Percentiles rank a stretch among this genome's conserved stretches.
These are phyloP conservation scores for Sordariomycetes sp. DNA, from an alignment of 2,329 filamentous ascomycete genomes.

Conservation along the genomic window DNA sequence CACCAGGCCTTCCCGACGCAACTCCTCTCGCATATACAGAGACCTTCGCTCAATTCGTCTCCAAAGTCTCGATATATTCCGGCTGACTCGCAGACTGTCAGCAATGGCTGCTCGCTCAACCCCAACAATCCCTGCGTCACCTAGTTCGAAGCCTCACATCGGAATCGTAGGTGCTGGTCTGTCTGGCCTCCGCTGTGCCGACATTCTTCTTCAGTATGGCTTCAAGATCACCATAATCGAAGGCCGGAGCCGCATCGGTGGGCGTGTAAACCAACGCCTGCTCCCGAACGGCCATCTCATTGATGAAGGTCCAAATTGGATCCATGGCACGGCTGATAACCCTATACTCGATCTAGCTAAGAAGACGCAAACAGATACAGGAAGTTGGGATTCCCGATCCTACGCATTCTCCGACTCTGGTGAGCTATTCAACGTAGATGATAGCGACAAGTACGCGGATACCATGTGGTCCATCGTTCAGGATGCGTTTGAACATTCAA, in stretches of 20 bases:
- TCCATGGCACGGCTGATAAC: slow-evolving; percentile 64
- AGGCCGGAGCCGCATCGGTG: slow-evolving; percentile 57
- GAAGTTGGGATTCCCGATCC: slow-evolving; percentile 40
- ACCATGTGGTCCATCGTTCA: slow-evolving; percentile 61
- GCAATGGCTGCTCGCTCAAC: slow-evolving; percentile 19
- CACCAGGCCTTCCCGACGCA: slow-evolving; percentile 31
- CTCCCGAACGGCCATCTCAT: slow-evolving; percentile 38
- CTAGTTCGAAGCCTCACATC: slow-evolving; percentile 35
- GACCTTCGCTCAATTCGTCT: slow-evolving; percentile 34
- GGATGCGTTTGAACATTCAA: slow-evolving; percentile 58
- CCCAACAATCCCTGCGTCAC: slow-evolving; percentile 20
- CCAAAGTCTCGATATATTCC: slow-evolving; percentile 21
- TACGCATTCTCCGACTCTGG: slow-evolving; percentile 50
- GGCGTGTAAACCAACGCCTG: slow-evolving; percentile 46
- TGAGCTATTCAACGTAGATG: slow-evolving; percentile 31
- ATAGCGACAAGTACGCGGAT: slow-evolving; percentile 37
- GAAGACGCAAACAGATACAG: slow-evolving; percentile 43
- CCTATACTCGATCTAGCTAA: slow-evolving; percentile 59
- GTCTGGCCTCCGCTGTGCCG: slow-evolving; percentile 61
- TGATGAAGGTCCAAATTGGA: slow-evolving; percentile 71
- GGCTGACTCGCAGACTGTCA: slow-evolving; percentile 16
- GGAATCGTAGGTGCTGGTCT: slow-evolving; percentile 64
- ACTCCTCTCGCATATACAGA: slow-evolving; percentile 38
- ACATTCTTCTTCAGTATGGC: slow-evolving; percentile 54
- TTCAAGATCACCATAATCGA: slow-evolving; percentile 63